Percentiles rank a stretch among this genome's conserved stretches.
phyloP scores from a whole-genome alignment of 345 rosid species.

The Populus simonii region DNA sequence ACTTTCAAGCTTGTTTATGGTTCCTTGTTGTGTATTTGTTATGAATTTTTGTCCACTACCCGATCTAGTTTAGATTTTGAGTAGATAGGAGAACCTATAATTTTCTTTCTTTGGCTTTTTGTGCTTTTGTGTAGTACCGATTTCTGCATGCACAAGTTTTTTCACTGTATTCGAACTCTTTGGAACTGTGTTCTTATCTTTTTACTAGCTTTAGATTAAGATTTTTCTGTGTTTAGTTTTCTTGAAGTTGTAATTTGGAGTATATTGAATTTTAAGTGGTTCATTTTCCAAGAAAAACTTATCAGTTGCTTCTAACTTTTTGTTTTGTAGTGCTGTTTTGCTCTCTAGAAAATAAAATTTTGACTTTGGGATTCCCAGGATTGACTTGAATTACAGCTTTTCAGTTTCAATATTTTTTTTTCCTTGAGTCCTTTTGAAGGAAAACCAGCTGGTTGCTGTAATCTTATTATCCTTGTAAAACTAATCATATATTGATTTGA shows the following conservation, averaged over 20 bases:
- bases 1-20: constrained; percentile 6
- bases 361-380: not conserved
- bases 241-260: not conserved
- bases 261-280: not conserved
- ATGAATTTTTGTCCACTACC: constrained; percentile 5
- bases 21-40: not conserved
- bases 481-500: constrained; percentile 13
- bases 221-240: not conserved
- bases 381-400: not conserved
- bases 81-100: not conserved
- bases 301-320: not conserved
- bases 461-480: constrained; percentile 3
- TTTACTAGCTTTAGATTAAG: not conserved
- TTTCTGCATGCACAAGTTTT: not conserved
- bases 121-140: not conserved
- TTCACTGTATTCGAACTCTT: not conserved
- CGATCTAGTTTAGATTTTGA: constrained; percentile 15
- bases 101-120: not conserved
- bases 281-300: not conserved
- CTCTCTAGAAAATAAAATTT: not conserved
- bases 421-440: not conserved
- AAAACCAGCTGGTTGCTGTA: constrained; percentile 5
- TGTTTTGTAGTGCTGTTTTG: not conserved
- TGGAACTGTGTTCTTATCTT: constrained; percentile 1
- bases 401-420: not conserved